Evolutionary conservation across 768 basidiomycete genomes (phyloP), one percentile per base, ranked within the genome.

Genomic region (Punctularia strigosozonata): DNA sequence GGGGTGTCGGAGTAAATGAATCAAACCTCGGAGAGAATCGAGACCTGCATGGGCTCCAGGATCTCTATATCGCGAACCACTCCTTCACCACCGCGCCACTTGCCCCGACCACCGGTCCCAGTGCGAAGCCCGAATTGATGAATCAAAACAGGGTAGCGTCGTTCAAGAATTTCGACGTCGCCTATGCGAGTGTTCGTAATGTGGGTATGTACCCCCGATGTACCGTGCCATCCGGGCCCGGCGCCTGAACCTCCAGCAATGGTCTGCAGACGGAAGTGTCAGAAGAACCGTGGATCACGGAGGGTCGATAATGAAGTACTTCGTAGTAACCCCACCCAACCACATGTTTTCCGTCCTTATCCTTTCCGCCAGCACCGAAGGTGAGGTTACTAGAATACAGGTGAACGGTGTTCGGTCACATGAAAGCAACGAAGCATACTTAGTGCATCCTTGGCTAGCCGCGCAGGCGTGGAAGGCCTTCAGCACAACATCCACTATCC

Each of bases 211-310:
- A 94, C 85, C 5, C 91, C 91, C 19, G 85, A 86, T 13, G 88
- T 89, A 3, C 92, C 92, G 50, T 91, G 77, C 91, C 90, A 94
- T 7, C 59, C 56, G 2, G 84, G 79, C 1, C 92, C 91, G 0
- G 92, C 90, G 4, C 92, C 92, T 4, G 85, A 86, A 17, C 92
- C 92, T 6, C 91, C 92, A 3, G 87, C 89, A 40, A 95, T 90
- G 0, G 92, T 97, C 85, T 90, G 48, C 39, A 14, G 15, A 21
- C 22, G 36, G 20, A 42, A 25, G 38, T 43, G 37, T 36, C 31
- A 28, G 21, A 31, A 28, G 20, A 42, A 35, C 26, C 14, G 37
- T 39, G 42, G 41, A 37, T 19, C 34, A 18, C 12, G 12, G 31
- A 6, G 6, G 21, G 31, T 14, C 17, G 4, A 1, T 26, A 28